Percentiles rank a stretch among this genome's conserved stretches.
These are phyloP conservation scores for Thielaviopsis euricoi DNA, from an alignment of 2,329 filamentous ascomycete genomes.

Conservation along the genomic window DNA sequence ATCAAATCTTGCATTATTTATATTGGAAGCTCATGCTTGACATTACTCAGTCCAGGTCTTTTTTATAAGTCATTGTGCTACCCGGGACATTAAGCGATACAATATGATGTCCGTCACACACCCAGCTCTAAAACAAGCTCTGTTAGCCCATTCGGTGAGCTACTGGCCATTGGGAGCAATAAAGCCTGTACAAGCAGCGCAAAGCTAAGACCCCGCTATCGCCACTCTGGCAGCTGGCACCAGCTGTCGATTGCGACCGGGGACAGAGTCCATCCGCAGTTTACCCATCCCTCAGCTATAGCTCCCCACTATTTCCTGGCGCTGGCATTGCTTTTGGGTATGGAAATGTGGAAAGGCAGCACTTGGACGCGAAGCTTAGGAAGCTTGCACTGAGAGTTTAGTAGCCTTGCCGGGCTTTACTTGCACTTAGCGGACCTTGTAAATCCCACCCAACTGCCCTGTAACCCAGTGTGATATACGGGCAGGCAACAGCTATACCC, in stretches of 20 bases:
- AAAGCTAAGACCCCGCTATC: background rate
- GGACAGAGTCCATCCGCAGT: background rate
- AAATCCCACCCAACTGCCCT: background rate
- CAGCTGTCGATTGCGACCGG: background rate
- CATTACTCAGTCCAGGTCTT: too few species aligned
- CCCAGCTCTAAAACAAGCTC: too few species aligned
- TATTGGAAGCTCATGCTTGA: too few species aligned
- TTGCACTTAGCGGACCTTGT: background rate
- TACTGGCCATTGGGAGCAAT: too few species aligned
- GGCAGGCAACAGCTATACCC: too few species aligned
- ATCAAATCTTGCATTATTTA: too few species aligned
- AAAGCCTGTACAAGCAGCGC: too few species aligned
- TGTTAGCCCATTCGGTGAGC: too few species aligned
- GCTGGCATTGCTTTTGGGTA: background rate
- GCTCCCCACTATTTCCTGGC: background rate
- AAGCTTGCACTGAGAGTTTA: background rate
- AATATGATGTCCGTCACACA: too few species aligned
- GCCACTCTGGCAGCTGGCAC: background rate
- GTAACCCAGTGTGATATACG: too few species aligned
- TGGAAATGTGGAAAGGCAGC: conserved; percentile 6
- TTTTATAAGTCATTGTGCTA: too few species aligned
- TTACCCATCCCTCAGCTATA: background rate
- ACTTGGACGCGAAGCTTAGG: conserved; percentile 12
- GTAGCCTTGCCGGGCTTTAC: conserved; percentile 1
- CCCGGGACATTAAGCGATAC: too few species aligned